Conservation (phyloP, 2,329 filamentous ascomycete genomes). For the Parastagonospora nodorum region DNA sequence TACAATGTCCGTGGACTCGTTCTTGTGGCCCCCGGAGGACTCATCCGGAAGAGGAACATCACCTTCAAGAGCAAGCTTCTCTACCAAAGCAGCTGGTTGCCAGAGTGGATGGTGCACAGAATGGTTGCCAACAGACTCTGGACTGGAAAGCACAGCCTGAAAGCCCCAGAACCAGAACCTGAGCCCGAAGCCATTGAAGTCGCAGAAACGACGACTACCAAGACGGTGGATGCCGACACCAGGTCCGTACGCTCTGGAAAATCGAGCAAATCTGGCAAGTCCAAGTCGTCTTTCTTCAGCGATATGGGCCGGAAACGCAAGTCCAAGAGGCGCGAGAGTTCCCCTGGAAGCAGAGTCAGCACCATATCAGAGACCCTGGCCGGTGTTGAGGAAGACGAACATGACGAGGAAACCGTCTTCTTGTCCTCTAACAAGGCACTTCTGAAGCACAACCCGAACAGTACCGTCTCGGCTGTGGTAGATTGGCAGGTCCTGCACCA, state of each 20-base stretch:
- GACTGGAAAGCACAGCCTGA: conserved; percentile 21
- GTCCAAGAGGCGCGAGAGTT: conserved; percentile 6
- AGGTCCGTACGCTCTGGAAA: conserved; percentile 4
- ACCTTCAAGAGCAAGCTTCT: conserved; percentile 65
- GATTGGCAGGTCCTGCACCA: conserved; percentile 72
- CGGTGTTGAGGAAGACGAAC: conserved; percentile 3
- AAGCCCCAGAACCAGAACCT: conserved; percentile 35
- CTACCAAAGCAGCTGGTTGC: conserved; percentile 65
- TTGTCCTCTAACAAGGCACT: conserved; percentile 43
- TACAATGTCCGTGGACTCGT: conserved; percentile 71
- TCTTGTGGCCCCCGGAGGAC: conserved; percentile 77
- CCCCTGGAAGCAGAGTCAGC: conserved; percentile 1
- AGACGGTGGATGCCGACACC: conserved; percentile 5
- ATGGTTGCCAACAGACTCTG: conserved; percentile 46
- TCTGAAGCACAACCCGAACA: conserved; percentile 55
- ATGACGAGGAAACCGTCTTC: conserved; percentile 26
- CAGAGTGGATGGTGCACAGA: conserved; percentile 60
- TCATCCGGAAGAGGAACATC: conserved; percentile 70
- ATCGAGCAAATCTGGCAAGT: conserved; percentile 1
- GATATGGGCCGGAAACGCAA: conserved; percentile 1
- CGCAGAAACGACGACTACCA: conserved; percentile 14
- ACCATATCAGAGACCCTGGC: background rate
- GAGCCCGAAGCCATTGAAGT: conserved; percentile 29
- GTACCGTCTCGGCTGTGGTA: conserved; percentile 67
- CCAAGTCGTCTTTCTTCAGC: background rate